Conservation (phyloP, 129 eudicot genomes). For the Flaveria linearis region DNA sequence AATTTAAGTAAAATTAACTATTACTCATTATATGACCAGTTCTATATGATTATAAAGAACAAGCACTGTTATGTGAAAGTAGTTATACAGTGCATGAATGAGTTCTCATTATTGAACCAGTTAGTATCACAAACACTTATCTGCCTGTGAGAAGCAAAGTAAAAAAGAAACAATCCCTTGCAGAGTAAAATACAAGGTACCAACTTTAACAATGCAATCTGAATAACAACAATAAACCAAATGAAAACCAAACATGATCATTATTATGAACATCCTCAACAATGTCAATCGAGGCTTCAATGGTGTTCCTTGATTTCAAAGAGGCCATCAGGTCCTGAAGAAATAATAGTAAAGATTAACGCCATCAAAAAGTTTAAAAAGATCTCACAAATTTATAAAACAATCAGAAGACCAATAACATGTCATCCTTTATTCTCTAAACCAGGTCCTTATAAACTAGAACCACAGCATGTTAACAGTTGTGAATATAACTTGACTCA, state of each 20-base stretch:
- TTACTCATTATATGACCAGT: background rate
- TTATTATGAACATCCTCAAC: conserved; percentile 8
- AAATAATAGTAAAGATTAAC: background rate
- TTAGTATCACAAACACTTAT: conserved; percentile 33
- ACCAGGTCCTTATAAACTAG: background rate
- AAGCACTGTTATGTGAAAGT: background rate
- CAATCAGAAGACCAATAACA: background rate
- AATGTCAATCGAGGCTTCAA: conserved; percentile 24
- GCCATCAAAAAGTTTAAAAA: background rate
- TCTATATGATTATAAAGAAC: background rate
- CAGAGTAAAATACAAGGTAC: conserved; percentile 26
- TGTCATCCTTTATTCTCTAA: background rate
- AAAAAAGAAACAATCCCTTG: conserved; percentile 22
- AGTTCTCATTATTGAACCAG: conserved; percentile 22
- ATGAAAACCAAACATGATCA: conserved; percentile 10
- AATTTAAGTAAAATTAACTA: no score
- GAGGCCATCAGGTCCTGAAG: conserved; percentile 80
- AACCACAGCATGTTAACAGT: background rate
- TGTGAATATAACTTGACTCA: background rate
- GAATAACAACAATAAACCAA: conserved; percentile 12
- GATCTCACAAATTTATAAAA: background rate
- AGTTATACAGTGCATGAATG: background rate
- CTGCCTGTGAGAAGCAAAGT: conserved; percentile 24
- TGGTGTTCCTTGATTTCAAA: conserved; percentile 76
- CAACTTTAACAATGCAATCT: conserved; percentile 25